Base-by-base conservation (phyloP, 2,329 filamentous ascomycete species). In the Fusarium sp. region DNA sequence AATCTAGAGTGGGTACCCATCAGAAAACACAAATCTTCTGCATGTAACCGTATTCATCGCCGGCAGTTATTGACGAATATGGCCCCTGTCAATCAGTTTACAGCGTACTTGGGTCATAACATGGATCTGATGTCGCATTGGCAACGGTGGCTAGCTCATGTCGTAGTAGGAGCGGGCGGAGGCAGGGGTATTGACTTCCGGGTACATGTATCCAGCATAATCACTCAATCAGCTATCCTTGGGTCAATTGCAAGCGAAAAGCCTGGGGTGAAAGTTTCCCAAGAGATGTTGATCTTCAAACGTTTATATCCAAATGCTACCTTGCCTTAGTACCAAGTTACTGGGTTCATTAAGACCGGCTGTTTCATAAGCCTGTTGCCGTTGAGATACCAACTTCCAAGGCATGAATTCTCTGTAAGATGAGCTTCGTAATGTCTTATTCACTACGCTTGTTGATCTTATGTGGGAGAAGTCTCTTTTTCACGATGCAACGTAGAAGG, bases 271-370 rank as follows among this genome's bases (percentile, higher is more conserved):
- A 28, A 18, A 34, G n/a, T n/a, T 15, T 13, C 13, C 8, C 13
- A 7, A 61, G 54, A 66, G 39, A 66, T 66, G 28, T 18, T 56
- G 63, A 66, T 66, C 63, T 61, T 56, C 63, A 17, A 2, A 38
- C 13, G 38, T 51, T 62, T 6, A 14, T 26, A 15, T 36, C 26
- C 36, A 10, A 48, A 66, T 66, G 20, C 18, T 36, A 66, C 63
- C 15, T 17, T 62, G n/a, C 36, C 39, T 18, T 50, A 11, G 24
- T 51, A n/a, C 28, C 45, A 38, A 42, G 36, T 28, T 58, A 24
- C 31, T 65, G 33, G 45, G 17, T 14, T 45, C 20, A 17, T n/a
- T 20, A 26, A 34, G 7, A 13, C 58, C 44, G 26, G 15, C 22
- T 15, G 61, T 66, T 62, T 56, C 48, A 31, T 31, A 56, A 14